phyloP scores from a whole-genome alignment of 345 rosid species.

The Eucalyptus melliodora region DNA sequence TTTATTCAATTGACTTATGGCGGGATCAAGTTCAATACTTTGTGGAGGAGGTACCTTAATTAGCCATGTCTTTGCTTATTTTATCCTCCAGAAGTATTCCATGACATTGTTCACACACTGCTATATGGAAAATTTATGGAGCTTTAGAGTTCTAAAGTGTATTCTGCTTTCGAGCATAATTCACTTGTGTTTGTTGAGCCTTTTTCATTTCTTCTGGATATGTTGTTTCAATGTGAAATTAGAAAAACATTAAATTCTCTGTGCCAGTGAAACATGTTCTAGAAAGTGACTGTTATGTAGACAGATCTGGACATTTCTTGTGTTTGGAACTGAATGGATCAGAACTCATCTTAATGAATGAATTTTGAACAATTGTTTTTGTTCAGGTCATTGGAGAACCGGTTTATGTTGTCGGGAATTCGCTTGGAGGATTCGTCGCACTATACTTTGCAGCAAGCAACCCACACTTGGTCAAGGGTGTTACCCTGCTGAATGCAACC shows the following conservation, averaged over 20 bases:
- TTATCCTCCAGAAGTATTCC: not conserved
- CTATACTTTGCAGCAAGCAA: conserved; percentile 75
- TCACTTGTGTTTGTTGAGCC: not conserved
- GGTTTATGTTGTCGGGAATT: conserved; percentile 81
- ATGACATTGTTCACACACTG: not conserved
- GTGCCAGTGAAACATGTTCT: not conserved
- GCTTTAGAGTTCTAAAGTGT: not conserved
- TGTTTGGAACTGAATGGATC: not conserved
- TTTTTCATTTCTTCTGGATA: not conserved
- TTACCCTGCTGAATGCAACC: conserved; percentile 85
- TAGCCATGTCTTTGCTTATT: not conserved
- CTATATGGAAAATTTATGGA: not conserved
- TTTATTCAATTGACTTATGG: conserved; percentile 83
- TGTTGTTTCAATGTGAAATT: not conserved
- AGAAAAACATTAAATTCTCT: not conserved
- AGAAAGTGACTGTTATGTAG: not conserved
- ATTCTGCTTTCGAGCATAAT: not conserved
- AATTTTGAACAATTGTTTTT: not conserved
- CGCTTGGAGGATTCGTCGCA: conserved; percentile 88
- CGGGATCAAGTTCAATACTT: conserved; percentile 69
- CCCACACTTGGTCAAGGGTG: conserved; percentile 84
- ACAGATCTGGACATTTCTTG: not conserved
- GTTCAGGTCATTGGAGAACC: conserved; percentile 85
- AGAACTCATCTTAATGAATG: not conserved
- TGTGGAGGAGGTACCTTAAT: conserved; percentile 52